Percentiles rank a stretch among this genome's conserved stretches.
These are phyloP conservation scores for Aspergillus glaucus DNA, from an alignment of 2,329 filamentous ascomycete genomes.

Conservation along the genomic window DNA sequence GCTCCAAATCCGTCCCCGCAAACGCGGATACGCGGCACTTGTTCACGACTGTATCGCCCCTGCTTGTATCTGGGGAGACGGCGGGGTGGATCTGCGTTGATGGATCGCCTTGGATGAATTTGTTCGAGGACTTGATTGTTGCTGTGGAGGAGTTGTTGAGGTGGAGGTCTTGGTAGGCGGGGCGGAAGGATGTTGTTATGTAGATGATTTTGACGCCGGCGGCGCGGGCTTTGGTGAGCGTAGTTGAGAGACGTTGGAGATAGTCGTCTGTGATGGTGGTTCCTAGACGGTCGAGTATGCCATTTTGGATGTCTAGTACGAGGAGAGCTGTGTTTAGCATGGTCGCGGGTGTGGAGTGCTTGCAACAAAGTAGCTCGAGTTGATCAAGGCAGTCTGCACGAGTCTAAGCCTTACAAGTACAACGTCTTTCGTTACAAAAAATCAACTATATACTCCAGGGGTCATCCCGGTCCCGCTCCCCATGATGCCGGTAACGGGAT, in stretches of 20 bases:
- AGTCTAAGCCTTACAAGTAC: neutral
- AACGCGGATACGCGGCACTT: conserved; percentile 35
- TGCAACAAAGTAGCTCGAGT: no score
- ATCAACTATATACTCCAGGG: neutral
- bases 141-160: conserved; percentile 17
- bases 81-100: conserved; percentile 15
- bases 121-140: conserved; percentile 10
- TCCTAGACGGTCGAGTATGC: conserved; percentile 19
- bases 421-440: neutral
- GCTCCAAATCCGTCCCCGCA: conserved; percentile 28
- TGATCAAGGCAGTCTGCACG: no score
- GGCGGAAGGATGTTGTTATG: conserved; percentile 28
- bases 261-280: conserved; percentile 12
- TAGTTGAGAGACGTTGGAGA: conserved; percentile 16
- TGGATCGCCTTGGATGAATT: conserved; percentile 19
- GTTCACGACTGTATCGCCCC: conserved; percentile 23
- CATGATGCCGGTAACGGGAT: neutral
- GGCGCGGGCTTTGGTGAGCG: conserved; percentile 19
- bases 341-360: neutral
- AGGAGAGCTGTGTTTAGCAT: conserved; percentile 28
- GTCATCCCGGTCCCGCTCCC: neutral
- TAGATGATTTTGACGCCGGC: conserved; percentile 25
- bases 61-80: conserved; percentile 11
- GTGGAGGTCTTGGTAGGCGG: conserved; percentile 25
- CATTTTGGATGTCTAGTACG: conserved; percentile 32